Percentiles rank a stretch among this genome's conserved stretches.
Conservation (phyloP, 1,284 basidiomycete genomes). For the Kwoniella shivajii region DNA sequence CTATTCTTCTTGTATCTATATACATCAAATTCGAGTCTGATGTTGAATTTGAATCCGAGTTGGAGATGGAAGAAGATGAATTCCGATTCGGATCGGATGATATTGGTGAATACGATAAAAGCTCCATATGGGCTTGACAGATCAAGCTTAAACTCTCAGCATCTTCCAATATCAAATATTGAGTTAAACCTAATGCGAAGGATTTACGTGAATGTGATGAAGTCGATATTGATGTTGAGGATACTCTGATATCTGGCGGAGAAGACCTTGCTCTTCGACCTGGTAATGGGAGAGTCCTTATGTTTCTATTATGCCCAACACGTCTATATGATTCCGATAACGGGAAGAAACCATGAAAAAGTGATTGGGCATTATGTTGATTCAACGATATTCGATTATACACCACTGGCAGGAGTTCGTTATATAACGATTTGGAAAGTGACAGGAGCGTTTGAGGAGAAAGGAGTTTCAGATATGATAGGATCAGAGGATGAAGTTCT, state of each 20-base stretch:
- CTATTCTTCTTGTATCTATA: not conserved
- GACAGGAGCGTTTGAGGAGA: not conserved
- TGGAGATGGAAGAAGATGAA: not conserved
- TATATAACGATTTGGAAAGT: not conserved
- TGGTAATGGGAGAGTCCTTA: not conserved
- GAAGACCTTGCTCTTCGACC: conserved; percentile 3
- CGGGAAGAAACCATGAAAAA: conserved; percentile 1
- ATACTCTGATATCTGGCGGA: not conserved
- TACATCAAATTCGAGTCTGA: not conserved
- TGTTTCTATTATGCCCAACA: not conserved
- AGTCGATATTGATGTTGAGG: not conserved
- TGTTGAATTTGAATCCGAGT: not conserved
- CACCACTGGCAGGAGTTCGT: not conserved
- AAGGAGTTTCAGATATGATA: not conserved
- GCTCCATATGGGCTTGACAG: conserved; percentile 4
- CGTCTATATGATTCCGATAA: not conserved
- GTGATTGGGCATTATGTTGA: not conserved
- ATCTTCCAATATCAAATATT: not conserved
- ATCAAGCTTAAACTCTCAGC: conserved; percentile 1
- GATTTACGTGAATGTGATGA: not conserved
- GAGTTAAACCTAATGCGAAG: not conserved
- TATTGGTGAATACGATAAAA: conserved; percentile 1
- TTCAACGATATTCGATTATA: not conserved
- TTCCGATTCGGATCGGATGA: too few relatives aligned
- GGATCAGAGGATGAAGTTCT: conserved; percentile 5